These are phyloP conservation scores for Saccharomyces paradoxus DNA, from an alignment of 805 yeast species.

Conservation along the genomic window DNA sequence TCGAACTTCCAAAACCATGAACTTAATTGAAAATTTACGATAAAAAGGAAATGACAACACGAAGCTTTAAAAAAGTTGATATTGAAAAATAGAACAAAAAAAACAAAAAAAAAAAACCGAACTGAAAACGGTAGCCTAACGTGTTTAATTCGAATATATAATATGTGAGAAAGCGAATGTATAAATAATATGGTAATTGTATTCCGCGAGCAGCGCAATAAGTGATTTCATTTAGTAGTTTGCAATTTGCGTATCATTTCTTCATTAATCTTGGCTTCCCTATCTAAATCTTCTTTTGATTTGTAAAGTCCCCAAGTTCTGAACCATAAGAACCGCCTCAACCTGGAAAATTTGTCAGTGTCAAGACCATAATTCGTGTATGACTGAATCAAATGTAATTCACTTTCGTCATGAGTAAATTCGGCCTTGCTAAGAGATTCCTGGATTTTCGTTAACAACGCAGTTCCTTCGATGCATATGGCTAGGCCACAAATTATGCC, in stretches of 20 bases:
- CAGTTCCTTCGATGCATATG: conserved; percentile 36
- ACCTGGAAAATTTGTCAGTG: conserved; percentile 40
- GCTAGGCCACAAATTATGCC: conserved; percentile 33
- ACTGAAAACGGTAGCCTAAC: not conserved
- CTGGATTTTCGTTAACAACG: conserved; percentile 33
- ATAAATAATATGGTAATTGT: not conserved
- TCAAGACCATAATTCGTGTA: conserved; percentile 48
- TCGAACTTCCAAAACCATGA: not conserved
- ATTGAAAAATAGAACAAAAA: not conserved
- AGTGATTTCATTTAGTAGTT: not conserved
- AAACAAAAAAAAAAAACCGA: not conserved
- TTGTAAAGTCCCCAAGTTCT: conserved; percentile 33
- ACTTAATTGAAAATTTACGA: not conserved
- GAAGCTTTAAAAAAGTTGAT: not conserved
- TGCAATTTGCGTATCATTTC: conserved; percentile 38
- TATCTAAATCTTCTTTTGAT: conserved; percentile 27
- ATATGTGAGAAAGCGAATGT: not conserved
- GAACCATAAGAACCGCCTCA: conserved; percentile 52
- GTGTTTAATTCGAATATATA: not conserved
- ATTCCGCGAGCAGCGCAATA: not conserved
- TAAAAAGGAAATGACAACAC: not conserved
- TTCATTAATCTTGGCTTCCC: conserved; percentile 58
- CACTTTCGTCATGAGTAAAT: conserved; percentile 35
- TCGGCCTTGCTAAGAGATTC: conserved; percentile 25
- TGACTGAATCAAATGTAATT: conserved; percentile 35